These are phyloP conservation scores for Prototheca wickerhamii DNA, from an alignment of 163 green algal species.

Conservation along the genomic window DNA sequence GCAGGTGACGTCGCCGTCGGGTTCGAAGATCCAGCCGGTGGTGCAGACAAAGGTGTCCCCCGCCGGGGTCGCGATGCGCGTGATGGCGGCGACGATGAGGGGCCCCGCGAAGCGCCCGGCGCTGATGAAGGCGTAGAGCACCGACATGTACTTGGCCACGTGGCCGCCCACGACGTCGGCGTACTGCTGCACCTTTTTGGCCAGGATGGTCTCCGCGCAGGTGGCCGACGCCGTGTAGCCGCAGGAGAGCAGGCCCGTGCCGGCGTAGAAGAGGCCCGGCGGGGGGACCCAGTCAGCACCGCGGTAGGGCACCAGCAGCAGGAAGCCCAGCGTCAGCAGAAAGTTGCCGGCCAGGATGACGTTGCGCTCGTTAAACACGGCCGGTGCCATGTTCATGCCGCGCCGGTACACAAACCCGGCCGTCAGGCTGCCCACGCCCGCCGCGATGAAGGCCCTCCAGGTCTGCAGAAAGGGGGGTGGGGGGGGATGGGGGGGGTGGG, in stretches of 20 bases:
- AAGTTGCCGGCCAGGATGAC: slow-evolving; percentile 3
- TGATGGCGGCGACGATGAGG: slow-evolving; percentile 15
- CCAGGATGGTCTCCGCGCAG: slow-evolving; percentile 20
- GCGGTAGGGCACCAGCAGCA: slow-evolving; percentile 21
- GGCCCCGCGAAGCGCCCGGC: slow-evolving; percentile 24
- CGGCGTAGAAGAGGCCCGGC: slow-evolving; percentile 8
- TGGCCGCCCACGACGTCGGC: slow-evolving; percentile 15
- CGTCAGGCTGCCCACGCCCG: slow-evolving; percentile 6
- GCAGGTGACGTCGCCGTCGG: slow-evolving; percentile 1
- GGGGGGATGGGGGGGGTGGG: too few relatives aligned
- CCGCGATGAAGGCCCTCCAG: slow-evolving; percentile 22
- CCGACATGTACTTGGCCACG: slow-evolving; percentile 10
- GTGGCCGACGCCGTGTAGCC: slow-evolving; percentile 1
- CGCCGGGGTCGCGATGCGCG: slow-evolving; percentile 19
- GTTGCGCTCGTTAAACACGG: slow-evolving; percentile 11
- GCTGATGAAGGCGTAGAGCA: slow-evolving; percentile 18
- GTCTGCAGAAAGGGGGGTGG: slow-evolving; percentile 3
- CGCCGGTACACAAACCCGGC: slow-evolving; percentile 6
- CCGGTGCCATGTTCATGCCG: slow-evolving; percentile 7
- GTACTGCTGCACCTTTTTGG: slow-evolving; percentile 32
- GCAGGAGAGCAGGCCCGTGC: slow-evolving; percentile 2
- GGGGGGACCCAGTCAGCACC: slow-evolving; percentile 14
- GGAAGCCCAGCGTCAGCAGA: slow-evolving; percentile 1
- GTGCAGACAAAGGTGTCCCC: slow-evolving; percentile 5
- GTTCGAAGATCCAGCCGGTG: not conserved